Evolutionary conservation across 2,329 filamentous ascomycete genomes (phyloP), one percentile per base, ranked within the genome.

Genomic region (Canariomyces notabilis): DNA sequence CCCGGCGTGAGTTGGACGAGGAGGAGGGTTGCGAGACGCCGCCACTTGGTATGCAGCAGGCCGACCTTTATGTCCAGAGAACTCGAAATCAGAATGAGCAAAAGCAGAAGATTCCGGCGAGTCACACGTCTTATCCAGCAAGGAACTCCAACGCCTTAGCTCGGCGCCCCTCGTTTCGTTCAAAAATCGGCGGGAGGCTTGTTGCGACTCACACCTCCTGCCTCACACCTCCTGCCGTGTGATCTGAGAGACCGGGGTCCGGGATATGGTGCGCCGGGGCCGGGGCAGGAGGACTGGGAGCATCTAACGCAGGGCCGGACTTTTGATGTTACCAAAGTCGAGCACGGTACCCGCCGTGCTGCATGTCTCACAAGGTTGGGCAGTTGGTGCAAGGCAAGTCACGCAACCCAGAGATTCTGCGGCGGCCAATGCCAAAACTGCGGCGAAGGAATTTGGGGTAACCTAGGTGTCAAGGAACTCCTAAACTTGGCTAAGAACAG

Each of bases 341-440:
- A n/a, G n/a, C n/a, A n/a, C n/a, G n/a, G n/a, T 42, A 39, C 46
- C 46, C 42, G 45, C 42, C 20, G 39, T 20, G 36, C 23, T 46
- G 49, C 43, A 43, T 43, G 49, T 51, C 46, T 50, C 44, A 34
- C 41, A 22, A 43, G 11, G 35, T 46, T 41, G 26, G 42, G 42
- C 46, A 49, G 36, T 31, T 9, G n/a, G n/a, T n/a, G n/a, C 37
- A 20, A 44, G 36, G 37, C 46, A 44, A 26, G 46, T 44, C n/a
- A n/a, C 38, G 37, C 38, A 45, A 49, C 38, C 42, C 42, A 31
- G 15, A 26, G 19, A 18, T n/a, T n/a, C n/a, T 15, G 37, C 16
- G 18, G 32, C 16, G 18, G 20, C 32, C 20, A 26, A 14, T 38
- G 35, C 35, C 35, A 29, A 37, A 44, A 22, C 22, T 20, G 15